phyloP scores from a whole-genome alignment of 1,139 yeast genomes.

The Zygotorulaspora mrakii region DNA sequence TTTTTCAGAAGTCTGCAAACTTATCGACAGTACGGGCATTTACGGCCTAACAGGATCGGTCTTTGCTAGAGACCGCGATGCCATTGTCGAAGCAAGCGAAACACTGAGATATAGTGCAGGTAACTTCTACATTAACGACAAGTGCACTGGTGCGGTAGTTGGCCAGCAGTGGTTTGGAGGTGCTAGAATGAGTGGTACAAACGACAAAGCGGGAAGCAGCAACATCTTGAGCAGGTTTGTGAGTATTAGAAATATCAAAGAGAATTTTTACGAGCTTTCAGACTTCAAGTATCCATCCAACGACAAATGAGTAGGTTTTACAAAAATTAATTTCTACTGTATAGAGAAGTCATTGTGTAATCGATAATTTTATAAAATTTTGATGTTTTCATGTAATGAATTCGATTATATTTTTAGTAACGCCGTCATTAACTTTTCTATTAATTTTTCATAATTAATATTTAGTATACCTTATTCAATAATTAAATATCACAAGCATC shows the following conservation, averaged over 20 bases:
- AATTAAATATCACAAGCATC: no score
- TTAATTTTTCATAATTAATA: no score
- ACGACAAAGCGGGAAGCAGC: conserved; percentile 93
- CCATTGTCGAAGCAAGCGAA: conserved; percentile 69
- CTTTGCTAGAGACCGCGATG: conserved; percentile 78
- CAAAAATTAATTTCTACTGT: no score
- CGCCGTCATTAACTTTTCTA: no score
- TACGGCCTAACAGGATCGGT: conserved; percentile 92
- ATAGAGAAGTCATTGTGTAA: no score
- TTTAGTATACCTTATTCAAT: no score
- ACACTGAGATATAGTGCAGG: conserved; percentile 86
- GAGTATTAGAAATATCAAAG: conserved; percentile 81
- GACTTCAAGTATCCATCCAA: conserved; percentile 78
- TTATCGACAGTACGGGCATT: conserved; percentile 62
- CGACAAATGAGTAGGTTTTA: conserved; percentile 34
- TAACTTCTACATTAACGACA: conserved; percentile 94
- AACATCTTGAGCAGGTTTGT: conserved; percentile 83
- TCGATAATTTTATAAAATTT: no score
- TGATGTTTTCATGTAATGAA: no score
- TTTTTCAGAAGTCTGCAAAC: conserved; percentile 47
- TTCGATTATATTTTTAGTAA: no score
- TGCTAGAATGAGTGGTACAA: conserved; percentile 93
- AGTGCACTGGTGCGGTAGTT: conserved; percentile 95
- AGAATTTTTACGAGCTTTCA: conserved; percentile 76
- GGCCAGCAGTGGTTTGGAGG: conserved; percentile 99